Percentiles rank a stretch among this genome's conserved stretches.
Evolutionary conservation across 768 basidiomycete genomes (phyloP).

Genomic region (Lactarius trivialis): DNA sequence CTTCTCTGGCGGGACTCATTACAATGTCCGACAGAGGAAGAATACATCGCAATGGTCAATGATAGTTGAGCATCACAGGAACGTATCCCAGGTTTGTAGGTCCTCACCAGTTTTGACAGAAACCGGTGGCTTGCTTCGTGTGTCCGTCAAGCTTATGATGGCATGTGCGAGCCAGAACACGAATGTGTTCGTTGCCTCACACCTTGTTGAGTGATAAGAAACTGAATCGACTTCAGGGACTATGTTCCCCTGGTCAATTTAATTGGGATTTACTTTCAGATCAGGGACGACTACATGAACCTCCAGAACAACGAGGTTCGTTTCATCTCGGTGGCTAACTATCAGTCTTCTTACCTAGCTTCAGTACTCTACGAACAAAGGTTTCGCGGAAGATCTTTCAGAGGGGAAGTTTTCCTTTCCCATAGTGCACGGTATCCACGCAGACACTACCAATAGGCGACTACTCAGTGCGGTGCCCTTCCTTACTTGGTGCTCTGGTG

Average conservation of each 20-base stretch:
- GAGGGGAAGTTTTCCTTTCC: slow-evolving; percentile 99
- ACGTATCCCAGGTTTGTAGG: neutral
- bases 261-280: slow-evolving; percentile 92
- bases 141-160: slow-evolving; percentile 97
- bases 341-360: neutral
- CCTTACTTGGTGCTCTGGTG: neutral
- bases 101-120: slow-evolving; percentile 42
- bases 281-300: slow-evolving; percentile 97
- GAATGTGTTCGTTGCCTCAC: slow-evolving; percentile 41
- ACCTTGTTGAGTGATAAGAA: neutral
- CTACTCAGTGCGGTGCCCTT: slow-evolving; percentile 61
- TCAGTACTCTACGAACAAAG: slow-evolving; percentile 79
- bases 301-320: slow-evolving; percentile 76
- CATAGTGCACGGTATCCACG: slow-evolving; percentile 81
- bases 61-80: slow-evolving; percentile 56
- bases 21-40: slow-evolving; percentile 87
- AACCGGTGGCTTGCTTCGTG: slow-evolving; percentile 87
- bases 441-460: slow-evolving; percentile 68
- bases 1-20: slow-evolving; percentile 91
- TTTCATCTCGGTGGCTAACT: neutral
- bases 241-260: slow-evolving; percentile 91
- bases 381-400: slow-evolving; percentile 88
- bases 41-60: slow-evolving; percentile 94
- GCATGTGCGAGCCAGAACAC: slow-evolving; percentile 63
- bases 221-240: slow-evolving; percentile 43